Base-by-base conservation (phyloP, 805 yeast species). In the Metschnikowia orientalis region DNA sequence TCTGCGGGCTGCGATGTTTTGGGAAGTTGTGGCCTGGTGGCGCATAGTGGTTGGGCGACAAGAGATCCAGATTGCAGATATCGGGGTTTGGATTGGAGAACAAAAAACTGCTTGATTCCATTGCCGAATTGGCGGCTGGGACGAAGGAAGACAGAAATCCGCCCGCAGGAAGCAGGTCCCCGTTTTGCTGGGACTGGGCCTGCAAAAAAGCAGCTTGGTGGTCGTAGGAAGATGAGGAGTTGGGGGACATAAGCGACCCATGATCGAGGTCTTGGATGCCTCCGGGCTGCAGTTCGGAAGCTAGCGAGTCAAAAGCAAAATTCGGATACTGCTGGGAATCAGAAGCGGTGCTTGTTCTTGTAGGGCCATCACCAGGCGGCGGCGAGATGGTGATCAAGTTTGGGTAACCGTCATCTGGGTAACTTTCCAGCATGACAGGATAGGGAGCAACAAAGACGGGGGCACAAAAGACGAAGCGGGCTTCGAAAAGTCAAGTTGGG, bases 371-470 rank as follows among this genome's bases (percentile, higher is more conserved):
- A n/a, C n/a, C n/a, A n/a, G 44, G 29, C 6, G 47, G 57, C n/a
- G 64, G 63, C 17, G 59, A 53, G 28, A 59, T 41, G 24, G 57
- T 56, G 27, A 58, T 44, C 17, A 57, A 50, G 25, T 61, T 61
- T 38, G 46, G 55, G 14, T 57, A 40, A 28, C 56, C 53, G 22
- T 56, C 59, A n/a, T n/a, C n/a, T n/a, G n/a, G n/a, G n/a, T n/a
- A n/a, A n/a, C n/a, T n/a, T n/a, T n/a, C n/a, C n/a, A n/a, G n/a
- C n/a, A n/a, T n/a, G n/a, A n/a, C n/a, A n/a, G n/a, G n/a, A n/a
- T n/a, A n/a, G n/a, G n/a, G n/a, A n/a, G n/a, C n/a, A n/a, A n/a
- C n/a, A n/a, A n/a, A n/a, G n/a, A n/a, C n/a, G n/a, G n/a, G n/a
- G n/a, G n/a, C n/a, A n/a, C n/a, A n/a, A n/a, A n/a, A n/a, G n/a